These are phyloP conservation scores for Heliamphora pulchella DNA, from an alignment of 179 eudicot species.

Conservation along the genomic window DNA sequence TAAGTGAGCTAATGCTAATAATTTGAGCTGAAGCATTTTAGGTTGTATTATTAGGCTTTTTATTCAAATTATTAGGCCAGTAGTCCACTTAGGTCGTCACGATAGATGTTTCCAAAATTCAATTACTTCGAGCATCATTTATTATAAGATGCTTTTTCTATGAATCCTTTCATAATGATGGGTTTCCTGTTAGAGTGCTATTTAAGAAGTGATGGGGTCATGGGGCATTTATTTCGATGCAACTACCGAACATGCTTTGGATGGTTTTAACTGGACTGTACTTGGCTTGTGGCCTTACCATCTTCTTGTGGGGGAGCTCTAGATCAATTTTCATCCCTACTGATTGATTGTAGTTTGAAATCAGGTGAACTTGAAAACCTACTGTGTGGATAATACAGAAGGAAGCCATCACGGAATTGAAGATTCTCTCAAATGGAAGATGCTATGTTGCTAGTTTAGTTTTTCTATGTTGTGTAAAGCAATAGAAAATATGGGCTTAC, in stretches of 20 bases:
- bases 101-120: too few species aligned
- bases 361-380: neutral
- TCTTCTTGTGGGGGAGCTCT: neutral
- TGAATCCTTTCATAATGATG: neutral
- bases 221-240: neutral
- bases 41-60: too few species aligned
- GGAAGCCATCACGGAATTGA: neutral
- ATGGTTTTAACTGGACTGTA: conserved; percentile 4
- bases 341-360: neutral
- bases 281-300: neutral
- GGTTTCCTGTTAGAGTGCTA: neutral
- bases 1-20: too few species aligned
- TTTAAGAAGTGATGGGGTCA: neutral
- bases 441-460: conserved; percentile 18
- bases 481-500: conserved; percentile 54
- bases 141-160: neutral
- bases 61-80: too few species aligned
- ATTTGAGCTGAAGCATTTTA: too few species aligned
- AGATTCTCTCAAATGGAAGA: conserved; percentile 3
- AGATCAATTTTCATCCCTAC: conserved; percentile 2
- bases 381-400: neutral
- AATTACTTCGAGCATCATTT: neutral
- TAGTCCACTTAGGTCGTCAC: too few species aligned
- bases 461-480: conserved; percentile 16
- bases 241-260: neutral